phyloP scores from a whole-genome alignment of 306 rosid species.

The Cicer bijugum region DNA sequence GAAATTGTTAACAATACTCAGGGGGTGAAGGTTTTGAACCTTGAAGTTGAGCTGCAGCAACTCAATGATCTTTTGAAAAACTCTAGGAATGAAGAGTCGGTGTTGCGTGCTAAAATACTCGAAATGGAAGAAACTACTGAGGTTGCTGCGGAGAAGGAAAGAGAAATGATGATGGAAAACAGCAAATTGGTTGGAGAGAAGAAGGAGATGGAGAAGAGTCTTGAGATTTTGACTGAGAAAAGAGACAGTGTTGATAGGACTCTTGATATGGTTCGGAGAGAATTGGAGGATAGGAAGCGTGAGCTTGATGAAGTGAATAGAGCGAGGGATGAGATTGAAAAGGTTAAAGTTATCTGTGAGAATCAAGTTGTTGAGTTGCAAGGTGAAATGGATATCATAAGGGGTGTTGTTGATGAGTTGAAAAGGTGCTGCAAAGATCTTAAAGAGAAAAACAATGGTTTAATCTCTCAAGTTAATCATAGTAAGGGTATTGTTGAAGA shows the following conservation, averaged over 20 bases:
- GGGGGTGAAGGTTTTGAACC: conserved; percentile 34
- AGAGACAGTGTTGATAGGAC: conserved; percentile 15
- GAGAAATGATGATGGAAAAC: conserved; percentile 49
- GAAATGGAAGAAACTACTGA: conserved; percentile 50
- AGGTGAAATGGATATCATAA: conserved; percentile 44
- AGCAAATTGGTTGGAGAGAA: conserved; percentile 45
- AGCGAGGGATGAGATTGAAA: conserved; percentile 52
- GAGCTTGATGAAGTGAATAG: conserved; percentile 46
- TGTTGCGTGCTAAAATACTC: conserved; percentile 34
- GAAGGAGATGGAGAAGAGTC: conserved; percentile 50
- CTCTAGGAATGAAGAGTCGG: conserved; percentile 41
- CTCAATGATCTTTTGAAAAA: conserved; percentile 39
- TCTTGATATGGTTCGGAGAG: conserved; percentile 44
- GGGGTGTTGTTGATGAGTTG: conserved; percentile 41
- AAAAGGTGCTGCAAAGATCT: conserved; percentile 26
- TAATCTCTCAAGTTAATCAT: conserved; percentile 48
- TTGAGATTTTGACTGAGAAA: conserved; percentile 49
- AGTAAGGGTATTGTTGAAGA: conserved; percentile 38
- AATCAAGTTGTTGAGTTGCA: conserved; percentile 50
- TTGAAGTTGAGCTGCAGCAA: conserved; percentile 52
- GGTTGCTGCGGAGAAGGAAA: conserved; percentile 45
- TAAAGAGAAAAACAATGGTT: conserved; percentile 48
- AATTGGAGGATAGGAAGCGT: conserved; percentile 37
- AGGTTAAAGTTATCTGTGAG: conserved; percentile 45
- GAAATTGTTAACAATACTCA: conserved; percentile 39